phyloP scores from a whole-genome alignment of 768 basidiomycete genomes.

The Trichaptum fuscoviolaceum region DNA sequence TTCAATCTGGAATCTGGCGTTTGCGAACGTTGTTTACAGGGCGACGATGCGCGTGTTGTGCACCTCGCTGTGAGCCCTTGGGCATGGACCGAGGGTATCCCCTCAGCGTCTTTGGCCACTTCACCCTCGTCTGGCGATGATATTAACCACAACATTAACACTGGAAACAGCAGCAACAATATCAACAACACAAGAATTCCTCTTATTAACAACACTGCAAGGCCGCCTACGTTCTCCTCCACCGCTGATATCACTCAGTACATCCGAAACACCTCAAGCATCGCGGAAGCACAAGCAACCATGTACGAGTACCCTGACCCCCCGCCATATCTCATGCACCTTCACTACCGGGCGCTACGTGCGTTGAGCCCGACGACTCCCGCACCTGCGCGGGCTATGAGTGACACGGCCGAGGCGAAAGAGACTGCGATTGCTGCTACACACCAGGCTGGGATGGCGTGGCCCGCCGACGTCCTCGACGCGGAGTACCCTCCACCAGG shows the following conservation, averaged over 20 bases:
- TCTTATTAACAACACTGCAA: too few species aligned
- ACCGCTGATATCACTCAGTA: too few species aligned
- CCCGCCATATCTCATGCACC: slow-evolving; percentile 18
- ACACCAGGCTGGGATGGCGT: not conserved
- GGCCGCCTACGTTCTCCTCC: slow-evolving; percentile 4
- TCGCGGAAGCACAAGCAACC: slow-evolving; percentile 1
- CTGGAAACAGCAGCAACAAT: not conserved
- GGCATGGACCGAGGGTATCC: slow-evolving; percentile 61
- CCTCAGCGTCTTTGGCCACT: slow-evolving; percentile 25
- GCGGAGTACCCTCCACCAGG: slow-evolving; percentile 24
- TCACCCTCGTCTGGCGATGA: slow-evolving; percentile 10
- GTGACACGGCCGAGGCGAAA: not conserved
- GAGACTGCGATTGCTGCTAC: not conserved
- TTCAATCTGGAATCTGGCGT: too few species aligned
- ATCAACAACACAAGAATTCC: not conserved
- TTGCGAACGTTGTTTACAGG: slow-evolving; percentile 24
- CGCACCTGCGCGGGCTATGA: not conserved
- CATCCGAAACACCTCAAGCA: too few species aligned
- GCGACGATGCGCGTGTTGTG: slow-evolving; percentile 53
- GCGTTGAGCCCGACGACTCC: slow-evolving; percentile 11
- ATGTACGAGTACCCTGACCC: slow-evolving; percentile 7
- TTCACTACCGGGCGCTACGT: slow-evolving; percentile 23
- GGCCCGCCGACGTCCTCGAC: slow-evolving; percentile 29
- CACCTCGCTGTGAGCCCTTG: slow-evolving; percentile 80
- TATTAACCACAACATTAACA: slow-evolving; percentile 2